Evolutionary conservation across 1,284 basidiomycete genomes (phyloP), one percentile per base, ranked within the genome.

Genomic region (Singerocomus inundabilis): DNA sequence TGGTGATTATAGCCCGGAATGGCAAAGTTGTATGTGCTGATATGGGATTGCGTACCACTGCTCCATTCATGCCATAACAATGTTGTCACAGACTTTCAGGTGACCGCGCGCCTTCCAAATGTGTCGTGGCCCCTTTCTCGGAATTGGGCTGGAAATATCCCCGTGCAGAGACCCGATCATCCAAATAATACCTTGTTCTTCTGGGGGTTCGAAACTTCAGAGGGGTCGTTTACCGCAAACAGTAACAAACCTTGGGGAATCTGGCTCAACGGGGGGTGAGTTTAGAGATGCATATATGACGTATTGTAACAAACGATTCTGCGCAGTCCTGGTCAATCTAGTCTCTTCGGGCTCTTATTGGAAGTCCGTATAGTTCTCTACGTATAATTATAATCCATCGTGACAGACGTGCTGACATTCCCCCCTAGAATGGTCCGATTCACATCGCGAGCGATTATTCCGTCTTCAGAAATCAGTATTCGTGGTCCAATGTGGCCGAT

Each of bases 121-220:
- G 72, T 88, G 5, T 81, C 83, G 0, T 85, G 81, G 62, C 60
- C 72, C 24, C 58, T 85, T 8, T 67, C 72, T 13, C 76, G 77
- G 8, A 81, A 72, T 60, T 89, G 74, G 58, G 84, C 86, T 0
- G 86, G 85, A 44, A 89, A 85, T 53, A 74, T 88, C 46, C 75
- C 77, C 6, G 84, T 88, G 2, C 72, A 82, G 53, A 74, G 85
- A 33, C 65, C 72, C n/a, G 77, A 74, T 15, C 84, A 86, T 62
- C 82, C 82, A 0, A 86, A 88, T 51, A 71, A 88, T 52, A 86
- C 85, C 0, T 70, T 89, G 3, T 89, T 87, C 69, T 89, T 89
- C 66, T 80, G 80, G 75, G 85, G 73, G 2, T 80, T 84, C 54
- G 86, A 89, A 62, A 79, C 78, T 35, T 69, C 70, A 4, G 63